phyloP scores from a whole-genome alignment of 2,329 filamentous ascomycete genomes.

The Hirsutella rhossiliensis region DNA sequence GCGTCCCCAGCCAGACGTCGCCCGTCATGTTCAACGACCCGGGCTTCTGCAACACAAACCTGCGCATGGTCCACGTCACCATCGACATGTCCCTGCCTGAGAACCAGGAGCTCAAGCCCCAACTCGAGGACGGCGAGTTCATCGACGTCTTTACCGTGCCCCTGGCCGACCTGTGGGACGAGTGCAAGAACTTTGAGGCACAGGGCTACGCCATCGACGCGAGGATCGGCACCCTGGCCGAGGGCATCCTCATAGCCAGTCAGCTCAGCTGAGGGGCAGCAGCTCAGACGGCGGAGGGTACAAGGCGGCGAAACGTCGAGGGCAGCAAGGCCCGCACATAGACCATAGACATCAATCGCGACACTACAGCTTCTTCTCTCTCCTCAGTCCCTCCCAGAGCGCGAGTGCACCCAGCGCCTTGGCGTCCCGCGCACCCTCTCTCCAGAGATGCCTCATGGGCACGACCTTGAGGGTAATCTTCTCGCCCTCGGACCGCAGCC shows the following conservation, averaged over 20 bases:
- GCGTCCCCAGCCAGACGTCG: slow-evolving; percentile 40
- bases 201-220: slow-evolving; percentile 72
- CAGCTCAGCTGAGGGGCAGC: slow-evolving; percentile 23
- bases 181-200: slow-evolving; percentile 53
- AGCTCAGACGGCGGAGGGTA: too few species aligned
- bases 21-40: slow-evolving; percentile 58
- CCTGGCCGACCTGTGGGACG: slow-evolving; percentile 49
- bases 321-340: background rate
- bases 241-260: slow-evolving; percentile 65
- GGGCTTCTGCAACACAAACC: slow-evolving; percentile 55
- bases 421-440: slow-evolving; percentile 41
- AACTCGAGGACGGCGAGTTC: slow-evolving; percentile 70
- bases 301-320: background rate
- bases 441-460: slow-evolving; percentile 43
- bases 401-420: slow-evolving; percentile 49
- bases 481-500: slow-evolving; percentile 44
- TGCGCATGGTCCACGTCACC: slow-evolving; percentile 58
- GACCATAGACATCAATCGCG: background rate
- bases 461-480: slow-evolving; percentile 51
- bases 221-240: slow-evolving; percentile 63
- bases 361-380: slow-evolving; percentile 29
- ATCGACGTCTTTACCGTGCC: slow-evolving; percentile 68
- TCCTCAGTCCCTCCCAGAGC: slow-evolving; percentile 42
- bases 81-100: slow-evolving; percentile 58
- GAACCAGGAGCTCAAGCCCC: slow-evolving; percentile 56